phyloP scores from a whole-genome alignment of 108 stramenopile species.

The Fragilaria radians region DNA sequence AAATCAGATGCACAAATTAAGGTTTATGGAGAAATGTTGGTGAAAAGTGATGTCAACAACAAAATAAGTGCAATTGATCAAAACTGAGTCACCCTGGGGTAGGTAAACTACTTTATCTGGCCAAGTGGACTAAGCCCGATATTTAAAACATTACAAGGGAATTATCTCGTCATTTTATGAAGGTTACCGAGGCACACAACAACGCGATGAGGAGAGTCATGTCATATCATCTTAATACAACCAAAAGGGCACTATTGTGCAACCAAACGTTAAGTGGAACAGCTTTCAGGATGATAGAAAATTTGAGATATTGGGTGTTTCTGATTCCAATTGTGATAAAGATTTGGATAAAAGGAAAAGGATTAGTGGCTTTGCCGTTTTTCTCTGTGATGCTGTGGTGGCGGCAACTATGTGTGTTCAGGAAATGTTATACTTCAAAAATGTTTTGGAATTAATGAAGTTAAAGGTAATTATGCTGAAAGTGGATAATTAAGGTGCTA shows the following conservation, averaged over 20 bases:
- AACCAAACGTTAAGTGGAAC: constrained; percentile 17
- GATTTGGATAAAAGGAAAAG: background rate
- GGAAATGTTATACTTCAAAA: constrained; percentile 24
- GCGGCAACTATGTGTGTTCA: constrained; percentile 27
- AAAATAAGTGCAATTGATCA: background rate
- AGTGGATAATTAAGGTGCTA: too few relatives aligned
- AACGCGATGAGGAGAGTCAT: constrained; percentile 14
- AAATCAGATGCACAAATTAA: too few relatives aligned
- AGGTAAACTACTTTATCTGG: constrained; percentile 6
- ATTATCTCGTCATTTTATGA: too few relatives aligned
- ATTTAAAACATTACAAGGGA: constrained; percentile 1
- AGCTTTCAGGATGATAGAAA: constrained; percentile 6
- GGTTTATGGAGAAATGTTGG: too few relatives aligned
- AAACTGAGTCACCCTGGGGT: constrained; percentile 4
- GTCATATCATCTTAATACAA: constrained; percentile 10
- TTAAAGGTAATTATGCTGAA: constrained; percentile 31
- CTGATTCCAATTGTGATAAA: background rate
- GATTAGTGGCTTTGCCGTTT: background rate
- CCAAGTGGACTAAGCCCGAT: background rate
- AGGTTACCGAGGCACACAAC: too few relatives aligned
- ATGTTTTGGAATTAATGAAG: constrained; percentile 10
- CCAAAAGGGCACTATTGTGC: constrained; percentile 5
- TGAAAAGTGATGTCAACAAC: too few relatives aligned
- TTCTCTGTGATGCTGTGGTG: background rate
- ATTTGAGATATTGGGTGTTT: background rate